These are phyloP conservation scores for Arabidopsis arenosa DNA, from an alignment of 345 rosid genomes.

Conservation along the genomic window DNA sequence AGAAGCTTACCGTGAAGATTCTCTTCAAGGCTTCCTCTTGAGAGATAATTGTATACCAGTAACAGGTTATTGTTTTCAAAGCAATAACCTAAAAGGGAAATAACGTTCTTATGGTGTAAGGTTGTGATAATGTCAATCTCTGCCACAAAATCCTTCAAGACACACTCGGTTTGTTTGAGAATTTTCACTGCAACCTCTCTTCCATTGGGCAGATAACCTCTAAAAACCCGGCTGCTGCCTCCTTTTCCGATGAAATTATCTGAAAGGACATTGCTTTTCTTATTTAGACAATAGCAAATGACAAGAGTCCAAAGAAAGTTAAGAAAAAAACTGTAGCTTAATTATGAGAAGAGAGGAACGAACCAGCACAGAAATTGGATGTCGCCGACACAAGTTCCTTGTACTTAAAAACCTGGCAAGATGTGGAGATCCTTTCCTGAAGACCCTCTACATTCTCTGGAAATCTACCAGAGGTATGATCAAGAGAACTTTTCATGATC, in stretches of 20 bases:
- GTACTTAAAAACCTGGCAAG: slow-evolving; percentile 75
- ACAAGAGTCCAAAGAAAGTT: not conserved
- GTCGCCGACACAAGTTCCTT: slow-evolving; percentile 76
- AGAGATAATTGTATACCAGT: slow-evolving; percentile 77
- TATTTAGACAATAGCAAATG: slow-evolving; percentile 18
- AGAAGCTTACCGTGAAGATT: slow-evolving; percentile 78
- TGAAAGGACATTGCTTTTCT: slow-evolving; percentile 39
- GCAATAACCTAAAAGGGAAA: slow-evolving; percentile 85
- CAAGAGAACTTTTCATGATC: slow-evolving; percentile 43
- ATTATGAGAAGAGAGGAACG: slow-evolving; percentile 36
- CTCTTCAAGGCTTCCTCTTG: slow-evolving; percentile 97
- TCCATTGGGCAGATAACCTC: slow-evolving; percentile 77
- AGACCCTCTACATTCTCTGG: slow-evolving; percentile 65
- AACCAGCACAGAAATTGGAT: slow-evolving; percentile 68
- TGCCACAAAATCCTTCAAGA: slow-evolving; percentile 67
- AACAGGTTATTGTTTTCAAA: slow-evolving; percentile 66
- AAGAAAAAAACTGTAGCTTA: not conserved
- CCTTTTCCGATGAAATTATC: slow-evolving; percentile 90
- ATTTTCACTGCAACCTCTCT: slow-evolving; percentile 95
- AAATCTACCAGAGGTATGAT: slow-evolving; percentile 40
- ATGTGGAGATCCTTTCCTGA: slow-evolving; percentile 67
- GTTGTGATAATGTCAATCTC: slow-evolving; percentile 86
- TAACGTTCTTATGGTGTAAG: slow-evolving; percentile 77
- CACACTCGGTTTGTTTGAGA: slow-evolving; percentile 68
- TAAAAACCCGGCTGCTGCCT: slow-evolving; percentile 85